Conservation (phyloP, 1,139 yeast species). For the Martiniozyma asiatica region DNA sequence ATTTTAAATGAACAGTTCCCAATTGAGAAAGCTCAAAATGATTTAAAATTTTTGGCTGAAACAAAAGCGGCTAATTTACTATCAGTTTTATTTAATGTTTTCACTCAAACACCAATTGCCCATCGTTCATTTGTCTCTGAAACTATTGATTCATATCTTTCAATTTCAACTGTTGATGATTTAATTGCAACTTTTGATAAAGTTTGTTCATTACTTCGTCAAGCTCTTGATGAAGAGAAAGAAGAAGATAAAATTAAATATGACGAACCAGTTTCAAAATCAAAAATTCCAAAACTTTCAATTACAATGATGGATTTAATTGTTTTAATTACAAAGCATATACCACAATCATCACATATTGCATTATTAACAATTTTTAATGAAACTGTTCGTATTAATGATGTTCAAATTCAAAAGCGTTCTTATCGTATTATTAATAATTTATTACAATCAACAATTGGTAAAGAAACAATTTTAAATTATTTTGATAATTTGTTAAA, state of each 20-base stretch:
- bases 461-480: slow-evolving; percentile 34
- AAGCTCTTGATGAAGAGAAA: slow-evolving; percentile 58
- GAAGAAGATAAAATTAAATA: slow-evolving; percentile 21
- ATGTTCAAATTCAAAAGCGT: slow-evolving; percentile 76
- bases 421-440: slow-evolving; percentile 71
- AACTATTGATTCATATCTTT: slow-evolving; percentile 70
- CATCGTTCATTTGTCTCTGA: slow-evolving; percentile 77
- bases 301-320: slow-evolving; percentile 86
- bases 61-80: slow-evolving; percentile 59
- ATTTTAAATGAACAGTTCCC: slow-evolving; percentile 53
- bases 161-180: slow-evolving; percentile 57
- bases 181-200: slow-evolving; percentile 70
- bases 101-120: slow-evolving; percentile 75
- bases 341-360: slow-evolving; percentile 58
- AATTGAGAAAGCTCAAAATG: slow-evolving; percentile 38
- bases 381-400: slow-evolving; percentile 45
- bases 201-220: slow-evolving; percentile 67
- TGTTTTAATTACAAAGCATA: slow-evolving; percentile 75
- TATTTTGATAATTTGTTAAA: slow-evolving; percentile 49
- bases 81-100: slow-evolving; percentile 83
- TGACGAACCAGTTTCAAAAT: slow-evolving; percentile 21
- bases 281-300: slow-evolving; percentile 38
- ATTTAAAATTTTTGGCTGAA: slow-evolving; percentile 49
- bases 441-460: slow-evolving; percentile 58
- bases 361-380: slow-evolving; percentile 72